Percentiles rank a stretch among this genome's conserved stretches.
Evolutionary conservation across 148 eudicot genomes (phyloP).

Genomic region (Dianthus caryophyllus): DNA sequence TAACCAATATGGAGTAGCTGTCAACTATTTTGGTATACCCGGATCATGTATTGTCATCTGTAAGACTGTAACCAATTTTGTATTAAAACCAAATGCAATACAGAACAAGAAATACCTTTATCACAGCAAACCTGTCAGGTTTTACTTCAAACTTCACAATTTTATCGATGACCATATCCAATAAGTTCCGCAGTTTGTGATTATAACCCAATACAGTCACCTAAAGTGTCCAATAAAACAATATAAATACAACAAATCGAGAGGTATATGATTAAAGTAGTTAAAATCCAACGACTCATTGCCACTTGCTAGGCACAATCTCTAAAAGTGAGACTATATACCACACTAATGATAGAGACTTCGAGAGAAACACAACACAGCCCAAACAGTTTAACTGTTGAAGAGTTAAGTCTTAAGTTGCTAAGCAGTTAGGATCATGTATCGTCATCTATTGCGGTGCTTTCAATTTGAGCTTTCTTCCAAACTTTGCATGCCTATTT

Average conservation of each 20-base stretch:
- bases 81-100: background rate
- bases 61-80: background rate
- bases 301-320: background rate
- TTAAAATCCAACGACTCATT: background rate
- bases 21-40: background rate
- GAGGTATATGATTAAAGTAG: background rate
- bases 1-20: background rate
- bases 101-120: slow-evolving; percentile 52
- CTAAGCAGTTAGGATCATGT: background rate
- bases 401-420: too few relatives aligned
- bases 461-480: slow-evolving; percentile 9
- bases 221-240: slow-evolving; percentile 27
- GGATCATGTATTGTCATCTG: background rate
- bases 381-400: background rate
- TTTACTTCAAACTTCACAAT: slow-evolving; percentile 81
- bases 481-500: slow-evolving; percentile 4
- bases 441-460: background rate
- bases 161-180: slow-evolving; percentile 66
- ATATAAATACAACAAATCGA: background rate
- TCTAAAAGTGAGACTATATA: background rate
- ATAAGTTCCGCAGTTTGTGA: slow-evolving; percentile 75
- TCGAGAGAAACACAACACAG: background rate
- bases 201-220: slow-evolving; percentile 83
- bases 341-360: background rate
- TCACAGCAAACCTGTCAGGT: slow-evolving; percentile 83